Base-by-base conservation (phyloP, 352 stramenopile genomes). In the Phytophthora cryptogea region DNA sequence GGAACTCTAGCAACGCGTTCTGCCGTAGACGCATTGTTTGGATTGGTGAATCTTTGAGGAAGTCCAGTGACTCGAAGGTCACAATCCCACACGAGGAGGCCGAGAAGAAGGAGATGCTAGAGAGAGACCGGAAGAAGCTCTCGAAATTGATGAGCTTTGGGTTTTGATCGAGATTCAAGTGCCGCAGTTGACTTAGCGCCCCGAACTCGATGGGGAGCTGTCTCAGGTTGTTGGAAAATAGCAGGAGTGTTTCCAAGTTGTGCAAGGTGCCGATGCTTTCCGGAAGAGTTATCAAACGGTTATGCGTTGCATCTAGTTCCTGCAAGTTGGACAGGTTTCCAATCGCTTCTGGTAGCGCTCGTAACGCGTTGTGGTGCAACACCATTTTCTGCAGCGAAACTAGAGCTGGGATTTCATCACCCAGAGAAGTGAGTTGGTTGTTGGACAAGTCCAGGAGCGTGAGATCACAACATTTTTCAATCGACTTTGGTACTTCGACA, bases 401-500 rank as follows among this genome's bases (percentile, higher is more conserved):
- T 2, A 90, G 47, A 3, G 75, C 68, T 1, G 69, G 54, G 4
- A 90, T 54, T 49, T 89, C 69, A 23, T 82, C 55, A 1, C 53
- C 65, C n/a, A 92, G 41, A 1, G 32, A 39, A 0, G 27, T 0
- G 23, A 92, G 62, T 9, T 47, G 33, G 43, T 92, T 92, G 62
- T 79, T 54, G 0, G 73, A 80, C 36, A 92, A 51, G 43, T 90
- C 69, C 14, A 90, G 48, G 6, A 70, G 35, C 8, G 53, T 43
- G n/a, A 90, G 66, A n/a, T 66, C 32, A 0, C 32, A 14, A 35
- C 80, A 89, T 20, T 77, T 76, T 4, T 78, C 73, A 23, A 89
- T 77, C 11, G 77, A 89, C 27, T 67, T 76, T 0, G 80, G 80
- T 3, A 72, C 60, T 37, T 66, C 32, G 0, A 59, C 40, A 8